Conservation (phyloP, 352 stramenopile species). For the Pythium insidiosum region DNA sequence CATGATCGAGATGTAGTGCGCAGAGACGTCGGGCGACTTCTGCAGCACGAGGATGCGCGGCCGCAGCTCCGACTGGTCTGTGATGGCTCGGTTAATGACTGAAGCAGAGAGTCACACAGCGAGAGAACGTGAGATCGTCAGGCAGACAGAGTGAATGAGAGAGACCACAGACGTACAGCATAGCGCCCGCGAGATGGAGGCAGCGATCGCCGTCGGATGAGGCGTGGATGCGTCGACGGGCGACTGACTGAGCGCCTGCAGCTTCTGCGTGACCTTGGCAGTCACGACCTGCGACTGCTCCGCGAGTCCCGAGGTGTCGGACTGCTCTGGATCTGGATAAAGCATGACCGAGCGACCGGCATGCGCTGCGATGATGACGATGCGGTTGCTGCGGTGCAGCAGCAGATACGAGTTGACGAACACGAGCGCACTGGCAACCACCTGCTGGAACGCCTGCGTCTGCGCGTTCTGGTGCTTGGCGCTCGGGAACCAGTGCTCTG, state of each 20-base stretch:
- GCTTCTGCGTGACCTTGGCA: conserved; percentile 55
- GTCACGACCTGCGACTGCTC: conserved; percentile 74
- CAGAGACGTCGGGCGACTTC: conserved; percentile 74
- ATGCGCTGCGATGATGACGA: conserved; percentile 78
- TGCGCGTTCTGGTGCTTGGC: conserved; percentile 20
- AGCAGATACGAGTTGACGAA: conserved; percentile 86
- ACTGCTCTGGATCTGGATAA: conserved; percentile 61
- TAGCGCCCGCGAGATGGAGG: conserved; percentile 64
- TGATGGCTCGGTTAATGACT: conserved; percentile 85
- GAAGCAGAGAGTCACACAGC: background rate
- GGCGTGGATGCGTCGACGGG: conserved; percentile 39
- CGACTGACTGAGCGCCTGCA: conserved; percentile 46
- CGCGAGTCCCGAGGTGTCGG: conserved; percentile 49
- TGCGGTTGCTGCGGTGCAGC: conserved; percentile 78
- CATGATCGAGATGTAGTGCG: conserved; percentile 89
- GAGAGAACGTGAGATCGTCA: background rate
- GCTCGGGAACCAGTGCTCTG: conserved; percentile 52
- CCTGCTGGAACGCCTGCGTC: conserved; percentile 40
- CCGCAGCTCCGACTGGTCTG: conserved; percentile 60
- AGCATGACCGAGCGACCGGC: conserved; percentile 64
- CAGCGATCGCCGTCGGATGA: conserved; percentile 62
- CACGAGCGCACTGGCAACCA: conserved; percentile 71
- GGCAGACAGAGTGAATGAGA: background rate
- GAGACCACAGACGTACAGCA: conserved; percentile 48
- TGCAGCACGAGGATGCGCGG: conserved; percentile 82